Evolutionary conservation across 768 basidiomycete genomes (phyloP), one percentile per base, ranked within the genome.

Genomic region (Boletus rubescentipes): DNA sequence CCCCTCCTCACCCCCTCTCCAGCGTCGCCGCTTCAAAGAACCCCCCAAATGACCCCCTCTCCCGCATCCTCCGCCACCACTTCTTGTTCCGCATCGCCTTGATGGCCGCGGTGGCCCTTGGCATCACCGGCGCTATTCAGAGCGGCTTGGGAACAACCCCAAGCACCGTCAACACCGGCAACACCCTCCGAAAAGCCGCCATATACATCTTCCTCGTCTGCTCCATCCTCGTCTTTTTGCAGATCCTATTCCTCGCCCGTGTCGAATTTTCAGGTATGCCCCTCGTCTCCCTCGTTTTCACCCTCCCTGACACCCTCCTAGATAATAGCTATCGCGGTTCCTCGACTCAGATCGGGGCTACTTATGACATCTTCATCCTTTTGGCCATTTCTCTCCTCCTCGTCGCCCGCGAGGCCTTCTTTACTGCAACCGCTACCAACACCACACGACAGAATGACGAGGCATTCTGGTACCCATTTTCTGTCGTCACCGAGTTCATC

Each of bases 191-290:
- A 53, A 49, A 49, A 52, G 61, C 43, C 12, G 67, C 61, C 30
- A 43, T 65, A 20, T 67, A 67, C 60, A 69, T 72, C 18, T 72
- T 72, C 59, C 55, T 72, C 40, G 58, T 56, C 36, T 63, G 70
- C 14, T 2, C 59, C 42, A 39, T 59, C 38, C 57, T 68, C 37
- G 61, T 71, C 26, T 46, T 59, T 14, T 2, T 64, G 0, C 58
- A 61, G 45, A 60, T 61, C 10, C 9, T 52, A 10, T 44, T 62
- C 48, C 62, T 70, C 39, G 63, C 62, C 14, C 61, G 55, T 41
- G 36, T 44, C 34, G 61, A 59, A 57, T 10, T 59, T 23, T 20
- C 48, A 41, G 58, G 63, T 59, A 53, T 36, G 52, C 5, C 23
- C 29, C n/a, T 20, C 14, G 6, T 1, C 16, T 5, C 11, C 0